Conservation (phyloP, 768 basidiomycete genomes). For the Crepidotus variabilis region DNA sequence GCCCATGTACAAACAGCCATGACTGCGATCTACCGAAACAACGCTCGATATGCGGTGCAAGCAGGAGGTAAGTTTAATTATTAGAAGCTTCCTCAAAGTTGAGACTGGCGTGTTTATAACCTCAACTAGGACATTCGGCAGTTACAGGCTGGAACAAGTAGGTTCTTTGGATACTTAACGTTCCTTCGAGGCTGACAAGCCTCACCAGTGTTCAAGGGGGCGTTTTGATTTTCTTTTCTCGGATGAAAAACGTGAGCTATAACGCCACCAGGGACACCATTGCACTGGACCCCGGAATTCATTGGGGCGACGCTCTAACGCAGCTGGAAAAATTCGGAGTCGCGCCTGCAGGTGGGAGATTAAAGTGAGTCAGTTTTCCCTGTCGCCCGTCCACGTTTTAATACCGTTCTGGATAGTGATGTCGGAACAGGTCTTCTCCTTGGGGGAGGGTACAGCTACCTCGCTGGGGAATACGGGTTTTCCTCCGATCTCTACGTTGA, state of each 20-base stretch:
- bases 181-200: background rate
- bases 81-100: too few species aligned
- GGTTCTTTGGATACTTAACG: slow-evolving; percentile 8
- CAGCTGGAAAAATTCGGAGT: slow-evolving; percentile 34
- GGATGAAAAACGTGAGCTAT: slow-evolving; percentile 36
- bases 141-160: slow-evolving; percentile 44
- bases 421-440: slow-evolving; percentile 41
- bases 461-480: slow-evolving; percentile 37
- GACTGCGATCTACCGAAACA: slow-evolving; percentile 29
- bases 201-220: slow-evolving; percentile 30
- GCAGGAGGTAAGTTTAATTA: slow-evolving; percentile 30
- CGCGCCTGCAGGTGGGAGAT: slow-evolving; percentile 38
- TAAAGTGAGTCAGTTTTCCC: slow-evolving; percentile 21
- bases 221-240: slow-evolving; percentile 32
- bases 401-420: slow-evolving; percentile 21
- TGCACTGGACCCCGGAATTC: slow-evolving; percentile 38
- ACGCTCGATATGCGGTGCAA: slow-evolving; percentile 37
- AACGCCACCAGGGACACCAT: slow-evolving; percentile 31
- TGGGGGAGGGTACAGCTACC: slow-evolving; percentile 39
- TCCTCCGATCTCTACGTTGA: slow-evolving; percentile 33
- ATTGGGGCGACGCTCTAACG: slow-evolving; percentile 35
- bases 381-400: background rate
- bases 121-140: slow-evolving; percentile 26
- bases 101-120: too few species aligned
- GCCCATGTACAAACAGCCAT: slow-evolving; percentile 34